These are phyloP conservation scores for Boletus speciosus DNA, from an alignment of 768 basidiomycete species.

Conservation along the genomic window DNA sequence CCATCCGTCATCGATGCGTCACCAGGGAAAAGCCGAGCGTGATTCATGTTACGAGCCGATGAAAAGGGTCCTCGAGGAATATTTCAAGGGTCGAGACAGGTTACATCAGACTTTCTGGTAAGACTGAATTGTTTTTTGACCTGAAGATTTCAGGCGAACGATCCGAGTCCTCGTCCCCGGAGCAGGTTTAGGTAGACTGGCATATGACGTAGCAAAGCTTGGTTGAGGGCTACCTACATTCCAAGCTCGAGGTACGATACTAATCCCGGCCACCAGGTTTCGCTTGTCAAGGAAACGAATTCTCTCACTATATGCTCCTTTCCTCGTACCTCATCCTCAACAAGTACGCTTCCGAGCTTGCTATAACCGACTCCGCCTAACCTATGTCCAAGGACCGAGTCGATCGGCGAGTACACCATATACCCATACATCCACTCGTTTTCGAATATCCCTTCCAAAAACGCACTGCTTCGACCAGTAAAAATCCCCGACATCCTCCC, in stretches of 20 bases:
- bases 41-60: slow-evolving; percentile 80
- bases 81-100: slow-evolving; percentile 60
- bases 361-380: background rate
- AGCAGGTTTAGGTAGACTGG: slow-evolving; percentile 82
- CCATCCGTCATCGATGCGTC: background rate
- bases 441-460: slow-evolving; percentile 66
- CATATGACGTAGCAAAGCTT: slow-evolving; percentile 80
- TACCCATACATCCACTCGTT: slow-evolving; percentile 93
- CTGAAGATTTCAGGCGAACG: slow-evolving; percentile 35
- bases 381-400: slow-evolving; percentile 49
- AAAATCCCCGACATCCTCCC: slow-evolving; percentile 84
- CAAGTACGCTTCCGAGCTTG: slow-evolving; percentile 43
- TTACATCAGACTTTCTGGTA: background rate
- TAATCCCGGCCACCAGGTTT: slow-evolving; percentile 55
- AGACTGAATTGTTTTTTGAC: background rate
- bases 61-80: slow-evolving; percentile 62
- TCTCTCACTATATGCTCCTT: slow-evolving; percentile 93
- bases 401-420: slow-evolving; percentile 66
- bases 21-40: slow-evolving; percentile 72
- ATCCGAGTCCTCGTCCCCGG: slow-evolving; percentile 85
- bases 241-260: background rate
- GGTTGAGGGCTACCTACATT: slow-evolving; percentile 43
- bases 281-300: slow-evolving; percentile 91
- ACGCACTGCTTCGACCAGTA: slow-evolving; percentile 63
- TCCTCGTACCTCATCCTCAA: slow-evolving; percentile 88